Evolutionary conservation across 2,329 filamentous ascomycete species (phyloP).

Genomic region (Pseudocercospora vitis): DNA sequence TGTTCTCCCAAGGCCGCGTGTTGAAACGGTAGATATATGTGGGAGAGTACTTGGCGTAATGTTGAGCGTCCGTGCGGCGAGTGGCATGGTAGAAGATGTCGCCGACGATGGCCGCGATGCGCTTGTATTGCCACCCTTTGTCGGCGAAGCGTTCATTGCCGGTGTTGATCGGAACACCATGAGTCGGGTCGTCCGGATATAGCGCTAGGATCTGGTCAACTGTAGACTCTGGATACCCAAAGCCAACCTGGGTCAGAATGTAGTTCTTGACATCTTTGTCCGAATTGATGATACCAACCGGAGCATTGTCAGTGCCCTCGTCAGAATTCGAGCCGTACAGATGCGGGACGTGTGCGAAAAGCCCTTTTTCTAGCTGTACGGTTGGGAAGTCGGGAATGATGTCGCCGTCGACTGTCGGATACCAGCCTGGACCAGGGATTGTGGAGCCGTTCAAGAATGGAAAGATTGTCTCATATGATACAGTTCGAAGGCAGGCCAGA

Average conservation of each 20-base stretch:
- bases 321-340: slow-evolving; percentile 65
- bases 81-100: slow-evolving; percentile 59
- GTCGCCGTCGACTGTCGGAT: slow-evolving; percentile 56
- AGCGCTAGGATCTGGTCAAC: slow-evolving; percentile 23
- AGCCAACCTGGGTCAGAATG: slow-evolving; percentile 23
- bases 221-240: slow-evolving; percentile 23
- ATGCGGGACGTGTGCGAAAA: slow-evolving; percentile 62
- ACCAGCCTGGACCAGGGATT: slow-evolving; percentile 36
- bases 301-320: slow-evolving; percentile 61
- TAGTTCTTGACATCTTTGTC: slow-evolving; percentile 25
- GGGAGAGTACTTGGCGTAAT: slow-evolving; percentile 51
- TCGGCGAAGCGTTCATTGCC: slow-evolving; percentile 41
- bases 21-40: slow-evolving; percentile 66
- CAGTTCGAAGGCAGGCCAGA: slow-evolving; percentile 61
- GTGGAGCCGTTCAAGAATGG: slow-evolving; percentile 27
- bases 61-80: slow-evolving; percentile 54
- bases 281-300: slow-evolving; percentile 56
- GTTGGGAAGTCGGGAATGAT: slow-evolving; percentile 55
- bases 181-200: slow-evolving; percentile 55
- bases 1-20: slow-evolving; percentile 48
- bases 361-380: slow-evolving; percentile 55
- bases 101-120: slow-evolving; percentile 55
- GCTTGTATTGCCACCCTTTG: slow-evolving; percentile 50
- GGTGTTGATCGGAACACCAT: slow-evolving; percentile 51
- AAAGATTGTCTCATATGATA: slow-evolving; percentile 30